Evolutionary conservation across 208 protist species (phyloP).

Genomic region (Acanthamoeba lugdunensis): DNA sequence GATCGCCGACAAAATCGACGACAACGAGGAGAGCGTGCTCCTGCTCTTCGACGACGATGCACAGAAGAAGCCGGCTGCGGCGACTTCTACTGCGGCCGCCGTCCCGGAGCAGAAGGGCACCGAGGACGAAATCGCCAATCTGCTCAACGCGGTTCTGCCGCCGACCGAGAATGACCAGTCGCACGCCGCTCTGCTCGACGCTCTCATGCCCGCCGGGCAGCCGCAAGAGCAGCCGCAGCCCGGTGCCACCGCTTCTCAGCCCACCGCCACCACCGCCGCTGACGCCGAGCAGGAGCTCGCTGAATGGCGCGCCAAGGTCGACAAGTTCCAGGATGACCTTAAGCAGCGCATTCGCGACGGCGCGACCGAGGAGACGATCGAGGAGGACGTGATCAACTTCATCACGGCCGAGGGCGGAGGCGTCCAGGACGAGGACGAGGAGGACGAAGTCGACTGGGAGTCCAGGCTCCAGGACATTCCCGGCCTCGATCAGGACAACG

Average conservation of each 20-base stretch:
- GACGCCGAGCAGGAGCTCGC: not conserved
- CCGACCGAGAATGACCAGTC: not conserved
- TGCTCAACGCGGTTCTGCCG: not conserved
- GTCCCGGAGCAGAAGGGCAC: not conserved
- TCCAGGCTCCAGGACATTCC: not conserved
- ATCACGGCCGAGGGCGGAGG: not conserved
- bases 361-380: not conserved
- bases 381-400: not conserved
- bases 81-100: not conserved
- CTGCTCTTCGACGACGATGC: not conserved
- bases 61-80: not conserved
- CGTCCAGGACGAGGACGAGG: not conserved
- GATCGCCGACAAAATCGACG: not conserved
- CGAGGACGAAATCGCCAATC: not conserved
- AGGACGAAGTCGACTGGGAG: not conserved
- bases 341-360: not conserved
- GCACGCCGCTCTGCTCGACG: not conserved
- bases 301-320: not conserved
- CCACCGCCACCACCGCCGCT: not conserved
- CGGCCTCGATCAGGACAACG: not conserved
- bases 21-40: not conserved
- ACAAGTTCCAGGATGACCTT: not conserved
- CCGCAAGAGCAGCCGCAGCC: not conserved
- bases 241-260: not conserved
- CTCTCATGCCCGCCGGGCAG: not conserved